Conservation (phyloP, 129 eudicot genomes). For the Flaveria robusta region DNA sequence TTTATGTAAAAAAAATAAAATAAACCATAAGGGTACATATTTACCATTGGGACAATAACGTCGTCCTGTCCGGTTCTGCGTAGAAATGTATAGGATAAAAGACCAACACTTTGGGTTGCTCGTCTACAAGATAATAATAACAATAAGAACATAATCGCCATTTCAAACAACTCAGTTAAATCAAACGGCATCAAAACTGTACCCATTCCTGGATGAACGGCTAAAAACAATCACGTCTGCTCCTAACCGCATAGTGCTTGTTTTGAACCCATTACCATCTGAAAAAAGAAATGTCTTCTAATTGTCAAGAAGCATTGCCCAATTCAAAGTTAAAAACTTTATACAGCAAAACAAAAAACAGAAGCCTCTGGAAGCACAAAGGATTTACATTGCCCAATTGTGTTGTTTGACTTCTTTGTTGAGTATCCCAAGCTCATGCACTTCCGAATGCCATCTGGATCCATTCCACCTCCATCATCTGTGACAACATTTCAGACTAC, state of each 20-base stretch:
- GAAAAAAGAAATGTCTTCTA: constrained; percentile 5
- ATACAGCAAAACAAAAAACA: constrained; percentile 18
- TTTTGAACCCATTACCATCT: constrained; percentile 98
- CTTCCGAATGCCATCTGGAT: constrained; percentile 78
- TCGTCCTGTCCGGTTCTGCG: constrained; percentile 92
- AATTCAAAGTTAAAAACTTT: constrained; percentile 9
- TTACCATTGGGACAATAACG: constrained; percentile 95
- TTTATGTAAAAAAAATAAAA: not conserved
- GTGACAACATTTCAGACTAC: constrained; percentile 20
- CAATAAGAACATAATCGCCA: constrained; percentile 21
- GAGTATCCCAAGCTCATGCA: constrained; percentile 99
- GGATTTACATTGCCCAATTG: constrained; percentile 83
- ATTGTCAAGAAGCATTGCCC: not conserved
- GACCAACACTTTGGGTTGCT: constrained; percentile 81
- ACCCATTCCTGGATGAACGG: constrained; percentile 67
- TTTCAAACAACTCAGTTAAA: not conserved
- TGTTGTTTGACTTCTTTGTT: constrained; percentile 79
- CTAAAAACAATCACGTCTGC: constrained; percentile 94
- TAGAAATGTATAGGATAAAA: constrained; percentile 66
- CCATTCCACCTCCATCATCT: constrained; percentile 99
- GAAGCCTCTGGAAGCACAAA: constrained; percentile 5
- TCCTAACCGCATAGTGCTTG: constrained; percentile 94
- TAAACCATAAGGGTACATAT: not conserved
- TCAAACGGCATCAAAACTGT: constrained; percentile 13
- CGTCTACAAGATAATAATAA: constrained; percentile 39